These are phyloP conservation scores for Cryphonectria parasitica DNA, from an alignment of 2,329 filamentous ascomycete genomes.

Conservation along the genomic window DNA sequence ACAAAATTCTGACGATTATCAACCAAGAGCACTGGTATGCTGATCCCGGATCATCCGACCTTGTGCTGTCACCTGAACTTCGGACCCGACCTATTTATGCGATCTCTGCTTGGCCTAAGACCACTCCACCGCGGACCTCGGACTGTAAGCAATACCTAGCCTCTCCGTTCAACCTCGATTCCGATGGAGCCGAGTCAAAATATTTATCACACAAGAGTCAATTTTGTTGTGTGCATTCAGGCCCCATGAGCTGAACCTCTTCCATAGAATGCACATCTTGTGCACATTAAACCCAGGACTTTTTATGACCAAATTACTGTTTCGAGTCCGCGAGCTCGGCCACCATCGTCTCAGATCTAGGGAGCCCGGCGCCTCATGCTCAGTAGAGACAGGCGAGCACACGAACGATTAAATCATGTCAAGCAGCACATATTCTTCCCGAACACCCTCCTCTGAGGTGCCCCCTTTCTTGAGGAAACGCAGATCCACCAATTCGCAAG, in stretches of 20 bases:
- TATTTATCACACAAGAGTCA: not conserved
- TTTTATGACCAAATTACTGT: not conserved
- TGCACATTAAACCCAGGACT: not conserved
- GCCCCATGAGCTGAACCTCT: not conserved
- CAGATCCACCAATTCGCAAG: not conserved
- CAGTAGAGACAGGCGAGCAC: not conserved
- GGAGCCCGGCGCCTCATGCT: not conserved
- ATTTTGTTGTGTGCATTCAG: not conserved
- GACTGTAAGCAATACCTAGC: not conserved
- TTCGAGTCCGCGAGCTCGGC: not conserved
- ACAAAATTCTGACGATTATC: not conserved
- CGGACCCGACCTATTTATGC: not conserved
- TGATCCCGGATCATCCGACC: not conserved
- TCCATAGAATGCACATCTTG: not conserved
- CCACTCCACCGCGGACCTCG: not conserved
- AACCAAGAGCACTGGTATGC: not conserved
- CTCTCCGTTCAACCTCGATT: not conserved
- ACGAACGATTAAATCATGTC: not conserved
- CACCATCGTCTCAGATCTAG: not conserved
- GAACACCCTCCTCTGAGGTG: not conserved
- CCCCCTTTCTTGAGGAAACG: not conserved
- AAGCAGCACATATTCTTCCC: not conserved
- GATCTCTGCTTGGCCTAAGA: not conserved
- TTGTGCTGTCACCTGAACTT: not conserved
- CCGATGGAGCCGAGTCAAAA: not conserved